phyloP scores from a whole-genome alignment of 2,329 filamentous ascomycete genomes.

The Ascochyta rabiei region DNA sequence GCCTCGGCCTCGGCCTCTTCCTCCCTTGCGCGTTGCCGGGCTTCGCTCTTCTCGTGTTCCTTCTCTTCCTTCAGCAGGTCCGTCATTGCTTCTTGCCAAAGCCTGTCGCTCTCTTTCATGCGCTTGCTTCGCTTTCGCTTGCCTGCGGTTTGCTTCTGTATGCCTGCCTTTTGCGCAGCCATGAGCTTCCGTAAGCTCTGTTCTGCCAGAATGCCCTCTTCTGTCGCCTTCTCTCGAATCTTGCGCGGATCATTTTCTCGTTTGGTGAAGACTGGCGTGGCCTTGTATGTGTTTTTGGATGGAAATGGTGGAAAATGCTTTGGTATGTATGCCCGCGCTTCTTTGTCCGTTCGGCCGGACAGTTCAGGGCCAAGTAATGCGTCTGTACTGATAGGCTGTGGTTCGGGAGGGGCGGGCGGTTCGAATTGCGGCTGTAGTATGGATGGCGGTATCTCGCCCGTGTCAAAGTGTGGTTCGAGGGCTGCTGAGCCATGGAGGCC shows the following conservation, averaged over 20 bases:
- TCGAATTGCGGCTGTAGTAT: constrained; percentile 50
- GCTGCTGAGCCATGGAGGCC: constrained; percentile 49
- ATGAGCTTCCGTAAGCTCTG: constrained; percentile 67
- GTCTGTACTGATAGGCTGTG: constrained; percentile 52
- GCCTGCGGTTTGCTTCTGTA: constrained; percentile 42
- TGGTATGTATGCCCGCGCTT: constrained; percentile 61
- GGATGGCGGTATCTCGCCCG: constrained; percentile 45
- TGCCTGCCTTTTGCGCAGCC: constrained; percentile 55
- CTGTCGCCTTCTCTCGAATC: constrained; percentile 67
- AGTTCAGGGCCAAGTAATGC: constrained; percentile 60
- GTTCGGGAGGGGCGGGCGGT: constrained; percentile 48
- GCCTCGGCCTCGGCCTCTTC: constrained; percentile 20
- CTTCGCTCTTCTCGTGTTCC: constrained; percentile 33
- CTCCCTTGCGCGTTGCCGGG: constrained; percentile 24
- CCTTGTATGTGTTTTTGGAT: constrained; percentile 67
- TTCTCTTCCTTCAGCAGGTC: constrained; percentile 54
- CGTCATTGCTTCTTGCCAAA: constrained; percentile 63
- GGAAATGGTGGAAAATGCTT: constrained; percentile 67
- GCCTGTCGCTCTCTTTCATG: constrained; percentile 53
- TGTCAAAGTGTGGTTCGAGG: constrained; percentile 49
- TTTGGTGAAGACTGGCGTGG: constrained; percentile 63
- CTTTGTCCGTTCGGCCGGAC: constrained; percentile 54
- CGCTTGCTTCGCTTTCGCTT: constrained; percentile 50
- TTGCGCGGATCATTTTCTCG: constrained; percentile 65
- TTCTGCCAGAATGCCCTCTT: constrained; percentile 69